Conservation (phyloP, 164 flowering plant genomes). For the Akebia trifoliata region DNA sequence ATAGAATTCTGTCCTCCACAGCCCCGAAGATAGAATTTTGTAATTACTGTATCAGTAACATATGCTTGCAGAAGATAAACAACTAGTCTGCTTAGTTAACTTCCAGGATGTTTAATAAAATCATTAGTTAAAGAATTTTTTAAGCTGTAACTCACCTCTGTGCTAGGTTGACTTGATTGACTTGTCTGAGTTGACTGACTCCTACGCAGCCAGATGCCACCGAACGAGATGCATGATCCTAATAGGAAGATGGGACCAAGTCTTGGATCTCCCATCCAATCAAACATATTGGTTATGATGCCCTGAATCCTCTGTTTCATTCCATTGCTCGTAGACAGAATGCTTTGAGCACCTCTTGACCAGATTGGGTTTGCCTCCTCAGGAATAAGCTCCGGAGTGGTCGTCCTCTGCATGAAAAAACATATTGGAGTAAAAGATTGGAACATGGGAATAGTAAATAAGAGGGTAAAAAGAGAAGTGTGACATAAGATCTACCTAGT, state of each 20-base stretch:
- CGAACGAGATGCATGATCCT: slow-evolving; percentile 64
- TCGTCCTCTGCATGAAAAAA: slow-evolving; percentile 40
- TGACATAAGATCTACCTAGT: background rate
- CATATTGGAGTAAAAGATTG: slow-evolving; percentile 10
- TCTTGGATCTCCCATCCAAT: slow-evolving; percentile 67
- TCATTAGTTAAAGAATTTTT: background rate
- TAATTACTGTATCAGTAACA: too few species aligned
- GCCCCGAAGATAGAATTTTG: too few species aligned
- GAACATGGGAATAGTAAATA: background rate
- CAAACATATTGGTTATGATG: slow-evolving; percentile 24
- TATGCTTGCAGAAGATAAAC: background rate
- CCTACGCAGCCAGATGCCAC: slow-evolving; percentile 54
- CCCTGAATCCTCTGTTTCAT: slow-evolving; percentile 36
- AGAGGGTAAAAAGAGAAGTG: background rate
- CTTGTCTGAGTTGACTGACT: slow-evolving; percentile 33
- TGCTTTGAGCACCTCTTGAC: slow-evolving; percentile 42
- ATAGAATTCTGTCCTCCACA: too few species aligned
- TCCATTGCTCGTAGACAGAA: slow-evolving; percentile 40
- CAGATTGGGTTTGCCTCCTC: slow-evolving; percentile 63
- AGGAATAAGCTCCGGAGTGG: slow-evolving; percentile 70
- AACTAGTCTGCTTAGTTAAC: background rate
- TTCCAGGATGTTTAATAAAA: background rate
- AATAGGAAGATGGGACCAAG: slow-evolving; percentile 72
- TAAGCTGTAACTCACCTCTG: slow-evolving; percentile 4
- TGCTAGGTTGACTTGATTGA: slow-evolving; percentile 12